Percentiles rank a stretch among this genome's conserved stretches.
phyloP scores from a whole-genome alignment of 345 rosid species.

The Mangifera indica region DNA sequence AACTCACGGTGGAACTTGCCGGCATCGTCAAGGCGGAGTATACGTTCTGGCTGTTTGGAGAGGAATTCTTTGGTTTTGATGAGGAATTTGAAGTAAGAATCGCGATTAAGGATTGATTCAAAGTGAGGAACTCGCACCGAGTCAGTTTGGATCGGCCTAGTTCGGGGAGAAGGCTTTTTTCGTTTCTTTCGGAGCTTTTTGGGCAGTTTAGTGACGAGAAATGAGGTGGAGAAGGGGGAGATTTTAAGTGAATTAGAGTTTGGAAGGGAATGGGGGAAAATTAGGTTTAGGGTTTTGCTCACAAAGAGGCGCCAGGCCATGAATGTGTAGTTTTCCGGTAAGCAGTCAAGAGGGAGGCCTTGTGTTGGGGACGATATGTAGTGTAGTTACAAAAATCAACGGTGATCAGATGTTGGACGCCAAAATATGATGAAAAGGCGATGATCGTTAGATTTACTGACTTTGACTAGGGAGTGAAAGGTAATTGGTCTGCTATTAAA shows the following conservation, averaged over 20 bases:
- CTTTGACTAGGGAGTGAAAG: neutral
- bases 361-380: neutral
- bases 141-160: slow-evolving; percentile 53
- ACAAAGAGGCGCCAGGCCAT: slow-evolving; percentile 50
- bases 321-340: neutral
- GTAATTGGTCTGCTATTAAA: too few species aligned
- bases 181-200: slow-evolving; percentile 47
- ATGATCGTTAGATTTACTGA: neutral
- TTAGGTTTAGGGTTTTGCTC: slow-evolving; percentile 28
- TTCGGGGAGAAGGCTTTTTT: slow-evolving; percentile 62
- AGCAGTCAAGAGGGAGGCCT: neutral
- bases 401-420: neutral
- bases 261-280: slow-evolving; percentile 14
- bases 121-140: slow-evolving; percentile 46
- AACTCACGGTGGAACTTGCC: slow-evolving; percentile 82
- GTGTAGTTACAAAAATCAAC: neutral
- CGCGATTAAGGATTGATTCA: slow-evolving; percentile 63
- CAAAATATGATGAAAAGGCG: neutral
- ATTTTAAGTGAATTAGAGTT: neutral
- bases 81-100: slow-evolving; percentile 66
- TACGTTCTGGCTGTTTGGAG: slow-evolving; percentile 57
- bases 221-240: slow-evolving; percentile 67
- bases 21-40: slow-evolving; percentile 75
- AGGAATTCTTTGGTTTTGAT: slow-evolving; percentile 59
- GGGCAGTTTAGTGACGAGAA: slow-evolving; percentile 78